Conservation (phyloP, 202 grass and related monocot species). For the Dendrocalamus latiflorus region DNA sequence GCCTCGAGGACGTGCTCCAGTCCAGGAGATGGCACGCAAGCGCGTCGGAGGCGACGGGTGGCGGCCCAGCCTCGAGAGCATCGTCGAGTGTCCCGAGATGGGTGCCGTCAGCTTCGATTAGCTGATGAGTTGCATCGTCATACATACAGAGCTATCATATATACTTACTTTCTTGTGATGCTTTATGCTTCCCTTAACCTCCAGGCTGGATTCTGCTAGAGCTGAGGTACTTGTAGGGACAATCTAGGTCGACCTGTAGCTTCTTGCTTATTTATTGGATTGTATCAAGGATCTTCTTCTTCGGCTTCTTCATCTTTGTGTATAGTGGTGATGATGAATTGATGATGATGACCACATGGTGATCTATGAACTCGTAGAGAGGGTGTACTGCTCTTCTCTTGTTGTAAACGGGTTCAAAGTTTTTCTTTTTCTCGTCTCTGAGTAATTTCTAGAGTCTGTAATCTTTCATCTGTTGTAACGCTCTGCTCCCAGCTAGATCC, state of each 20-base stretch:
- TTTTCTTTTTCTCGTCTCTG: neutral
- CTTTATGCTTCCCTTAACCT: neutral
- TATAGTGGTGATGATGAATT: neutral
- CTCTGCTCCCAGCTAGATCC: neutral
- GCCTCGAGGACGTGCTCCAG: constrained; percentile 52
- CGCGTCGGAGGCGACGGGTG: constrained; percentile 29
- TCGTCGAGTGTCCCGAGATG: constrained; percentile 51
- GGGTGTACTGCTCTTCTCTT: neutral
- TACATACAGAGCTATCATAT: neutral
- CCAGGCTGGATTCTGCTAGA: neutral
- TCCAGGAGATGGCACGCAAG: constrained; percentile 42
- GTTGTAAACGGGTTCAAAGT: neutral
- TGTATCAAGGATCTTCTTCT: neutral
- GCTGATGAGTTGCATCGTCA: neutral
- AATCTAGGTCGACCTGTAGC: neutral
- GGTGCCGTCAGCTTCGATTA: neutral
- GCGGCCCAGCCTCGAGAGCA: constrained; percentile 68
- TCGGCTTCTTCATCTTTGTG: neutral
- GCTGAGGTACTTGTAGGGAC: neutral
- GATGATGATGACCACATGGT: neutral
- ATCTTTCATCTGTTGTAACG: neutral
- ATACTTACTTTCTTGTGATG: neutral
- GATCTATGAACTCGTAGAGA: neutral
- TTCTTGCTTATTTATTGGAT: neutral
- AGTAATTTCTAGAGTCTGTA: neutral